Conservation (phyloP, 2,329 filamentous ascomycete species). For the Xylariaceae sp. region DNA sequence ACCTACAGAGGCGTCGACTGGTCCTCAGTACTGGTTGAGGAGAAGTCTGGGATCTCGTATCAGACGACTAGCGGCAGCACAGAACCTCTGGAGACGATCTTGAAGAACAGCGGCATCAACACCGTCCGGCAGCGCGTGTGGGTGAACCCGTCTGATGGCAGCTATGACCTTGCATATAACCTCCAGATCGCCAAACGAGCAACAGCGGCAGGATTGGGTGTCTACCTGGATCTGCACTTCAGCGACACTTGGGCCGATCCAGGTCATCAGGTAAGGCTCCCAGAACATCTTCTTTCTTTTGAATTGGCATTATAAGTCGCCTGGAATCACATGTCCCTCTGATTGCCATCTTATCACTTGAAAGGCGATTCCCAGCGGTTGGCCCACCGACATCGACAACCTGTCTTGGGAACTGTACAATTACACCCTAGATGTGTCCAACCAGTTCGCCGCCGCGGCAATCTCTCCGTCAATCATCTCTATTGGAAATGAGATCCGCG, state of each 20-base stretch:
- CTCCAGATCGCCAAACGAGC: slow-evolving; percentile 62
- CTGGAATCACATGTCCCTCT: background rate
- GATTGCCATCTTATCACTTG: background rate
- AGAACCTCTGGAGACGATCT: slow-evolving; percentile 58
- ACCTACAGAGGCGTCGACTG: slow-evolving; percentile 66
- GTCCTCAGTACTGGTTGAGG: slow-evolving; percentile 62
- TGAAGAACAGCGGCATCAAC: slow-evolving; percentile 60
- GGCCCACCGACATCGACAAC: slow-evolving; percentile 56
- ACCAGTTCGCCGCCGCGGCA: slow-evolving; percentile 54
- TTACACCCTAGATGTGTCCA: slow-evolving; percentile 60
- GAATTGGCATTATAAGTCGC: background rate
- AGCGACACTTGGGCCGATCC: slow-evolving; percentile 71
- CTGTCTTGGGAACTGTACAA: slow-evolving; percentile 62
- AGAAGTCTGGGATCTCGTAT: slow-evolving; percentile 58
- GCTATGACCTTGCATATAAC: slow-evolving; percentile 68
- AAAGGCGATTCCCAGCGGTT: slow-evolving; percentile 54
- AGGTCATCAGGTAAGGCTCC: slow-evolving; percentile 44
- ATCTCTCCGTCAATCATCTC: slow-evolving; percentile 59
- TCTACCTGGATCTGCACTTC: slow-evolving; percentile 62
- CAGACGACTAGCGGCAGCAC: slow-evolving; percentile 50
- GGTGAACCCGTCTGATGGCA: slow-evolving; percentile 62
- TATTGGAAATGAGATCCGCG: slow-evolving; percentile 70
- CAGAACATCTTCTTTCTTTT: background rate
- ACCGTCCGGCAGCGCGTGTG: slow-evolving; percentile 67
- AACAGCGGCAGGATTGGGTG: slow-evolving; percentile 55